Evolutionary conservation across 768 basidiomycete species (phyloP), one percentile per base, ranked within the genome.

Genomic region (Auricularia sp.): DNA sequence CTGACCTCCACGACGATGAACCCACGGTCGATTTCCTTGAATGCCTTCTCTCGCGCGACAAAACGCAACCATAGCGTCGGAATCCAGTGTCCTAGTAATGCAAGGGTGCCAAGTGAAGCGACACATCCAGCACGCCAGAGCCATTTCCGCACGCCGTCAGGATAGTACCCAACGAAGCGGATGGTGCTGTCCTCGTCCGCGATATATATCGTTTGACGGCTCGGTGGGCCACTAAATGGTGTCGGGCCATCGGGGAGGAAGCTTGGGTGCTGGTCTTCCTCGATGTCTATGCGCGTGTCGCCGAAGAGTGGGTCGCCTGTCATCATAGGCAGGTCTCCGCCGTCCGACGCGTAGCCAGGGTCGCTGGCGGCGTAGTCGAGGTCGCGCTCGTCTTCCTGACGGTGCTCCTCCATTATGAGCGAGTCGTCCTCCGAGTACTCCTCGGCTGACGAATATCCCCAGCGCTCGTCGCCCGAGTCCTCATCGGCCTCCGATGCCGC

Each of bases 391-490:
- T 65, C 75, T 10, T 81, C 83, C 24, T 74, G 72, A 54, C 78
- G 77, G 66, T 82, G 82, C 37, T 66, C 73, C 18, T 75, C 74
- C 36, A 74, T 69, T 13, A 73, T 71, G 63, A 47, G 47, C 69
- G 75, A 33, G 37, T 79, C 81, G 33, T 69, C 72, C 3, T 75
- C 77, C 13, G 82, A 79, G 24, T 78, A 82, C 65, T 83, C 90
- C 71, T 94, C 92, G 29, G 84, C 90, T 3, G 92, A 93, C n/a
- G 88, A 86, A 75, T 94, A 94, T 3, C 92, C 92, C 92, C 92
- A 94, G n/a, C 90, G 82, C 68, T 92, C 90, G 54, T 86, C 84
- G 65, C 77, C 74, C 3, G 73, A 80, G 45, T 85, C 84, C 34
- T 83, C 82, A 3, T 82, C 86, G 11, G 76, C 78, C 35, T 77